Evolutionary conservation across 1,284 basidiomycete genomes (phyloP).

Genomic region (Marasmius tenuissimus): DNA sequence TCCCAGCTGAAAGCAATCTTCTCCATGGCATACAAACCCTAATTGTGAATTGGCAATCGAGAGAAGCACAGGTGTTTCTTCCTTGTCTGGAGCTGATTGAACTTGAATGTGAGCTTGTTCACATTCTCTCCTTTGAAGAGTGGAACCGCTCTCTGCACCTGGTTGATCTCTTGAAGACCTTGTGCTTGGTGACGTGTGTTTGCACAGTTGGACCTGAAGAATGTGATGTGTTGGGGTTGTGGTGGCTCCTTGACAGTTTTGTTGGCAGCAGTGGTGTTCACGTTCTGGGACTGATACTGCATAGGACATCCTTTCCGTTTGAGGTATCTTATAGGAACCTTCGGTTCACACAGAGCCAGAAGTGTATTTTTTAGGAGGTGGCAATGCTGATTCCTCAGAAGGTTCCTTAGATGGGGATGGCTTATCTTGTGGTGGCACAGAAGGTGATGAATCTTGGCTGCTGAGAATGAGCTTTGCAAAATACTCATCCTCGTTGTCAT

Average conservation of each 20-base stretch:
- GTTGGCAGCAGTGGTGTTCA: slow-evolving; percentile 34
- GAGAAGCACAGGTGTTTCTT: slow-evolving; percentile 99
- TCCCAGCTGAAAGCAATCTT: too few relatives aligned
- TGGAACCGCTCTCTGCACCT: slow-evolving; percentile 73
- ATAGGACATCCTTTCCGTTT: slow-evolving; percentile 92
- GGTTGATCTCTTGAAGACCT: slow-evolving; percentile 95
- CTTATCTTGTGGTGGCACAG: not conserved
- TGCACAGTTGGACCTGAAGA: slow-evolving; percentile 90
- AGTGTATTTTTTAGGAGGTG: slow-evolving; percentile 64
- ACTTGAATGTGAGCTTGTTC: slow-evolving; percentile 79
- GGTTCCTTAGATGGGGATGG: slow-evolving; percentile 23
- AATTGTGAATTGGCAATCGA: slow-evolving; percentile 95
- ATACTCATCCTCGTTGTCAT: slow-evolving; percentile 92
- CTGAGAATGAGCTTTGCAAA: slow-evolving; percentile 72
- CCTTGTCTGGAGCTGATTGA: slow-evolving; percentile 96
- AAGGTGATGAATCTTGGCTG: slow-evolving; percentile 20
- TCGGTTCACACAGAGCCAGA: slow-evolving; percentile 89
- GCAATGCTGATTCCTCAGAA: slow-evolving; percentile 22
- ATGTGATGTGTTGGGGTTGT: slow-evolving; percentile 60
- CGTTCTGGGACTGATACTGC: slow-evolving; percentile 68
- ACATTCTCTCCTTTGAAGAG: slow-evolving; percentile 68
- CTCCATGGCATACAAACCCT: slow-evolving; percentile 96
- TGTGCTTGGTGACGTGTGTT: slow-evolving; percentile 91
- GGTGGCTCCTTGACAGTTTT: slow-evolving; percentile 39
- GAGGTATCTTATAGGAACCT: slow-evolving; percentile 93